A percentile compares a stretch with the other conserved stretches of the same genome.
phyloP scores from a whole-genome alignment of 495 filamentous ascomycete species.

The Aspergillus affinis region DNA sequence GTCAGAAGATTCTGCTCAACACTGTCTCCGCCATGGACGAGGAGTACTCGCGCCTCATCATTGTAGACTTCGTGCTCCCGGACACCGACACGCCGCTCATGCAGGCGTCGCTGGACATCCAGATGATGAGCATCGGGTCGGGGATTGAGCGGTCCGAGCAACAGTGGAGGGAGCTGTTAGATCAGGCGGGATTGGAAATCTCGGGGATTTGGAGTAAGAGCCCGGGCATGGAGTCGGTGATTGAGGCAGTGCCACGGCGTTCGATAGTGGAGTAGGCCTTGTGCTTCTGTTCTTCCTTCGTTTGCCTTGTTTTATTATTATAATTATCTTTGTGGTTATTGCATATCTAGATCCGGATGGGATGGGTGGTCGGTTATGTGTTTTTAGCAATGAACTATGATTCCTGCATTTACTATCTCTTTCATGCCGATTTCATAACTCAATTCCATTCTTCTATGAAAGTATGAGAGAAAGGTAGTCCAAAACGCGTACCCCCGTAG shows the following conservation, averaged over 20 bases:
- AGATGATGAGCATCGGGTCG: slow-evolving; percentile 46
- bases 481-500: too few relatives aligned
- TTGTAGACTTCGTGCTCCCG: slow-evolving; percentile 41
- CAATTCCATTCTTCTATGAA: neutral
- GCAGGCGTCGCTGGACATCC: slow-evolving; percentile 41
- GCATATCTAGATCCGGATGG: neutral
- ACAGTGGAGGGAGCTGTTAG: slow-evolving; percentile 37
- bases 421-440: neutral
- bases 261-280: neutral
- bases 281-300: neutral
- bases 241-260: slow-evolving; percentile 25
- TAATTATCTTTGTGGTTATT: neutral
- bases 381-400: neutral
- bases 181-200: slow-evolving; percentile 34
- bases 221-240: slow-evolving; percentile 38
- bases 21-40: slow-evolving; percentile 38
- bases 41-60: slow-evolving; percentile 37
- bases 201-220: slow-evolving; percentile 32
- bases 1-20: slow-evolving; percentile 35
- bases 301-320: neutral
- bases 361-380: neutral
- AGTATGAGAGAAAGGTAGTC: too few relatives aligned
- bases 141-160: slow-evolving; percentile 40
- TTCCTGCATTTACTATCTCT: neutral
- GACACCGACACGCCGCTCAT: slow-evolving; percentile 33